Evolutionary conservation across 169 alveolate genomes (phyloP), one percentile per base, ranked within the genome.

Genomic region (Babesia bigemina): DNA sequence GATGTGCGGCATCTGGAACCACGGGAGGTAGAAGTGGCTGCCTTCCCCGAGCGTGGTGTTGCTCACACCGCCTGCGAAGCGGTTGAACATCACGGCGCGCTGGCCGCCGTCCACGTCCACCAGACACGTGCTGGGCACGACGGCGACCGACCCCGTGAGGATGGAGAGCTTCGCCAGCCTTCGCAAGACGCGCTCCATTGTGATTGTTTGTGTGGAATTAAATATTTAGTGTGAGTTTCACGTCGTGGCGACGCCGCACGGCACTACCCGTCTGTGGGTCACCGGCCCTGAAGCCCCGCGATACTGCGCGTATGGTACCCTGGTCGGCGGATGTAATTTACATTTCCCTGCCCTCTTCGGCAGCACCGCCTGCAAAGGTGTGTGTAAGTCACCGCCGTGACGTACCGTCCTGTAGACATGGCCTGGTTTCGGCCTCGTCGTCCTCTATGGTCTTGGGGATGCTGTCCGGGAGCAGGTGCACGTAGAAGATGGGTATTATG

Each of bases 31-130:
- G 72, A 96, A 91, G 72, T 96, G 98, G 78, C 96, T 87, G 60
- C 98, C 98, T 87, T 96, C 98, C 14, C 98, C 97, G 47, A 90
- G 66, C n/a, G 93, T 90, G 22, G 77, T 75, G 71, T 91, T 89
- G 60, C 94, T 86, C 22, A 96, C 95, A 33, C 98, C 98, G 39
- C 96, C 95, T 21, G 94, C 96, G 78, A 92, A 93, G 56, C 98
- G 91, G 86, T 95, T 96, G 85, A 96, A 96, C 95, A 96, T 94
- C 45, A 96, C 95, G 50, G 96, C 97, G 59, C 98, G 85, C 84
- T 96, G 95, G 16, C 99, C 99, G 48, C 98, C 99, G 86, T 96
- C 99, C 24, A 96, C 96, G 71, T 92, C 95, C 53, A 90, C 93
- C 70, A 94, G 84, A 53, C 94, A 94, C 22, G 93, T 82, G 77